Evolutionary conservation across 495 filamentous ascomycete species (phyloP), one percentile per base, ranked within the genome.

Genomic region (Hypoxylon rickii): DNA sequence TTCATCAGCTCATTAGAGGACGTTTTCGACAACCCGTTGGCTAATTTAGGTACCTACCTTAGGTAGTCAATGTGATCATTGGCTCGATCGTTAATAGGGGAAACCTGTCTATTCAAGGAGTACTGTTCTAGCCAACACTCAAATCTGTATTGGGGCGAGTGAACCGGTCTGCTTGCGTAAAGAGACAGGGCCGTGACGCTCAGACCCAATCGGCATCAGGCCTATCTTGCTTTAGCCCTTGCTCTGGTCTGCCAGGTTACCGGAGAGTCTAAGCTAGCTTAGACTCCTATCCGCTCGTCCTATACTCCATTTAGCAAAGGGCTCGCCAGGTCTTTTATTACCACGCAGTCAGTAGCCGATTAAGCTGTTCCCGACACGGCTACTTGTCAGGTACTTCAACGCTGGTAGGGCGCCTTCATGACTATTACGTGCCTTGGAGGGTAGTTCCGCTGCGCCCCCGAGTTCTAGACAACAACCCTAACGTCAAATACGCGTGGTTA

Each of bases 311-410:
- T n/a, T 11, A 21, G 51, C 3, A 47, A 40, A 31, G 37, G 19
- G 15, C 20, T 52, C 2, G 15, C 48, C 47, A 22, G 47, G 47
- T 44, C 37, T 26, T 56, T 62, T 47, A 62, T 62, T 62, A 62
- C 51, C 22, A 48, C 20, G 7, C 38, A 32, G 18, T 44, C 44
- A 12, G 12, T 41, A 34, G 5, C 41, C 46, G 7, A 20, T 7
- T 13, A 41, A 29, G 18, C 3, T 42, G 7, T 29, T 29, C 26
- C 32, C 24, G 4, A 12, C 11, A 16, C 13, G 24, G 29, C 32
- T 46, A 26, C 51, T 39, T 19, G 18, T 10, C 17, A n/a, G 42
- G 46, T 51, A 33, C 33, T 54, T 50, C 38, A 20, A 39, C 37
- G 7, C 33, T 13, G 8, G 21, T 4, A 16, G 17, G 12, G 41